These are phyloP conservation scores for Penicillium sp. DNA, from an alignment of 2,329 filamentous ascomycete species.

Conservation along the genomic window DNA sequence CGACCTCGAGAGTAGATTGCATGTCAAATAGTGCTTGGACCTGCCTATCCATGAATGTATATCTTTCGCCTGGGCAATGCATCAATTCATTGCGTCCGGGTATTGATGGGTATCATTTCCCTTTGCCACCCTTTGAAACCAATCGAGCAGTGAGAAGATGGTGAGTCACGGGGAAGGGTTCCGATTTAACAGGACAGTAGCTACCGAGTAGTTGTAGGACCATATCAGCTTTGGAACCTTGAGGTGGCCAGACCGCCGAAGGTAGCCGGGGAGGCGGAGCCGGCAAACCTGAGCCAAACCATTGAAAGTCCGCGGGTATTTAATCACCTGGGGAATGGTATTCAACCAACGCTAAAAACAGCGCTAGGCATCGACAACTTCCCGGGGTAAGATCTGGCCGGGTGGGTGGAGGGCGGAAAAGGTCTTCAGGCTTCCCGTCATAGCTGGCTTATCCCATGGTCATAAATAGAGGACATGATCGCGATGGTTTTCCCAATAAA, in stretches of 20 bases:
- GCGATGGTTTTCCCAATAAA: not conserved
- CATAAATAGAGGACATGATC: not conserved
- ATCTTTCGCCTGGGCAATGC: no score
- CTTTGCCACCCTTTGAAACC: no score
- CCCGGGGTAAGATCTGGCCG: conserved; percentile 14
- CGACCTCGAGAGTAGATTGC: no score
- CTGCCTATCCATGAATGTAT: no score
- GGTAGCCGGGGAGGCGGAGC: not conserved
- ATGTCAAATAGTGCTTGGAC: no score
- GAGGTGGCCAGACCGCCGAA: not conserved
- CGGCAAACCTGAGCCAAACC: not conserved
- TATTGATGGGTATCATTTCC: no score
- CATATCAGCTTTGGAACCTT: not conserved
- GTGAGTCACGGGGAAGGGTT: not conserved
- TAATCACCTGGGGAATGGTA: not conserved
- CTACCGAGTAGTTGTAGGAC: not conserved
- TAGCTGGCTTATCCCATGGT: not conserved
- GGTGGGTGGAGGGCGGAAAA: conserved; percentile 18
- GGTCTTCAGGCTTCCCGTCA: conserved; percentile 8
- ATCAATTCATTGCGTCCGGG: no score
- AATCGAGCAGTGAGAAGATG: not conserved
- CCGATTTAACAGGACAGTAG: not conserved
- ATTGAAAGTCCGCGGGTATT: not conserved
- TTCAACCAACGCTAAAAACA: conserved; percentile 4
- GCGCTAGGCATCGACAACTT: conserved; percentile 1